A percentile compares a stretch with the other conserved stretches of the same genome.
These are phyloP conservation scores for Apiotrichum montevideense DNA, from an alignment of 1,284 basidiomycete genomes.

Conservation along the genomic window DNA sequence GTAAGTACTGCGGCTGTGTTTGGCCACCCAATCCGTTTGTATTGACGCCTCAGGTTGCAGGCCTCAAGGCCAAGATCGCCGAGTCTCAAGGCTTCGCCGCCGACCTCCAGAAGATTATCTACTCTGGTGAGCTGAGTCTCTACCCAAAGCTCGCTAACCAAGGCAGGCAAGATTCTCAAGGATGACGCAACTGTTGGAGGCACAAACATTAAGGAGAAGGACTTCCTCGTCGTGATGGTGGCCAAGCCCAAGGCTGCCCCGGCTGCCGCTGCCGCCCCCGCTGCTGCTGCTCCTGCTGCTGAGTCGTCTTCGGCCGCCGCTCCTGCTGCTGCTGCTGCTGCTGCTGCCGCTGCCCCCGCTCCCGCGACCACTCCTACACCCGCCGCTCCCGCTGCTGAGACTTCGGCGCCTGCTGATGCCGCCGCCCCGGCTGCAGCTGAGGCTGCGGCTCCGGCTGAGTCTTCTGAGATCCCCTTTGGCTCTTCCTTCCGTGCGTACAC, in stretches of 20 bases:
- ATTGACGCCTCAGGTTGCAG: conserved; percentile 50
- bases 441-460: conserved; percentile 12
- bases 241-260: conserved; percentile 58
- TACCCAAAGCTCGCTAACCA: too few species aligned
- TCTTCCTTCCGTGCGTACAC: conserved; percentile 35
- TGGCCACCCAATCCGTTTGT: neutral
- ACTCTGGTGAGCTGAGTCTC: conserved; percentile 58
- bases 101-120: conserved; percentile 92
- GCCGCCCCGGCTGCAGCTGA: conserved; percentile 29
- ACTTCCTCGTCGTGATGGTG: conserved; percentile 98
- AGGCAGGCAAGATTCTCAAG: conserved; percentile 78
- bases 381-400: conserved; percentile 24
- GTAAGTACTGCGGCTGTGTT: conserved; percentile 30
- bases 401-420: conserved; percentile 27
- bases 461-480: conserved; percentile 18
- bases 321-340: conserved; percentile 22
- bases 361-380: conserved; percentile 28
- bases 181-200: conserved; percentile 85
- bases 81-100: conserved; percentile 58
- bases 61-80: conserved; percentile 80
- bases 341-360: conserved; percentile 5
- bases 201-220: conserved; percentile 95
- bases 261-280: conserved; percentile 31
- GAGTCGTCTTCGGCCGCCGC: conserved; percentile 9
- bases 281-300: conserved; percentile 40